These are phyloP conservation scores for Colletotrichum shisoi DNA, from an alignment of 2,329 filamentous ascomycete species.

Conservation along the genomic window DNA sequence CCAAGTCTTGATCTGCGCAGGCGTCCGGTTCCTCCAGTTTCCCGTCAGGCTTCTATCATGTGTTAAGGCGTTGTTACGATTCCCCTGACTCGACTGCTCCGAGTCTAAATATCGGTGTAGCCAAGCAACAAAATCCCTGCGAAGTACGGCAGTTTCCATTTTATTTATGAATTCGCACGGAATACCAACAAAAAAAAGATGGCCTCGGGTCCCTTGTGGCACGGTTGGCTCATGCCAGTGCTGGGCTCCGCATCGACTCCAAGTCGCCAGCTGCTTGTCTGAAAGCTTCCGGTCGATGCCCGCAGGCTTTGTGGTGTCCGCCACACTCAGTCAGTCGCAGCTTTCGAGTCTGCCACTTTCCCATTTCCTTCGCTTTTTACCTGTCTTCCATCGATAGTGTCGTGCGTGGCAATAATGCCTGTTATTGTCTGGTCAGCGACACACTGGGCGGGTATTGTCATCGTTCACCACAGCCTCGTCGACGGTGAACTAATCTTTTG, in stretches of 20 bases:
- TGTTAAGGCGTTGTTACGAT: slow-evolving; percentile 27
- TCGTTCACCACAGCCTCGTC: slow-evolving; percentile 21
- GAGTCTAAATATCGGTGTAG: slow-evolving; percentile 1
- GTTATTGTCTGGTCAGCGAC: slow-evolving; percentile 11
- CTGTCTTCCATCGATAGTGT: not conserved
- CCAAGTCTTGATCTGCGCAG: not conserved
- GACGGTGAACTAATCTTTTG: slow-evolving; percentile 27
- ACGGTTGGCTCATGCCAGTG: not conserved
- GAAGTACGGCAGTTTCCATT: slow-evolving; percentile 15
- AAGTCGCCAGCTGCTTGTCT: not conserved
- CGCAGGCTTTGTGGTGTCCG: slow-evolving; percentile 1
- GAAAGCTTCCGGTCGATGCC: not conserved
- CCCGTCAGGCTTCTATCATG: slow-evolving; percentile 14
- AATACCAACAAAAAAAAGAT: slow-evolving; percentile 26
- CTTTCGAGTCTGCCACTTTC: slow-evolving; percentile 13
- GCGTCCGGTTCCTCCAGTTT: slow-evolving; percentile 6
- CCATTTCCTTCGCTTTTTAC: slow-evolving; percentile 16
- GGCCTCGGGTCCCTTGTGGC: not conserved
- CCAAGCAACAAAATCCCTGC: slow-evolving; percentile 3
- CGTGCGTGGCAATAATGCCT: not conserved
- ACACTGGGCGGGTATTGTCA: slow-evolving; percentile 2
- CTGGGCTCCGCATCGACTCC: slow-evolving; percentile 7
- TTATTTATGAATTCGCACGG: slow-evolving; percentile 16
- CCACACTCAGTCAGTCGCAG: not conserved
- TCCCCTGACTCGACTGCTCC: slow-evolving; percentile 1